Evolutionary conservation across 495 filamentous ascomycete genomes (phyloP).

Genomic region (Aspergillus nidulans): DNA sequence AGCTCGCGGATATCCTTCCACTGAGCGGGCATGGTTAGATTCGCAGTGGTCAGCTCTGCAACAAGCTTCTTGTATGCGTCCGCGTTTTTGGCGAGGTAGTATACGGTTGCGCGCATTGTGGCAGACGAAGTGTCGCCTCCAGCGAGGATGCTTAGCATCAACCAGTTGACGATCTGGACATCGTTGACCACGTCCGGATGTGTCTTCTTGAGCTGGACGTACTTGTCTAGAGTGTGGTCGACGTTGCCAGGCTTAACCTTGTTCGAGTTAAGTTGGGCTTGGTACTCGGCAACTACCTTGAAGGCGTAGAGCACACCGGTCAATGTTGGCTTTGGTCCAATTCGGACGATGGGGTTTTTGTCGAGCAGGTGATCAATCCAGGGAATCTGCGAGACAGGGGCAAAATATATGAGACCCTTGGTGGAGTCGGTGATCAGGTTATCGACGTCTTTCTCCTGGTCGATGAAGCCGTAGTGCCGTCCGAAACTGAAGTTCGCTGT

Average conservation of each 20-base stretch:
- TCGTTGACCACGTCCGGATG: slow-evolving; percentile 28
- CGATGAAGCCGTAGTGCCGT: slow-evolving; percentile 11
- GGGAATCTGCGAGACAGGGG: slow-evolving; percentile 30
- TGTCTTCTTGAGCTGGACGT: slow-evolving; percentile 29
- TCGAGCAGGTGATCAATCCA: slow-evolving; percentile 56
- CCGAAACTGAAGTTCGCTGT: slow-evolving; percentile 35
- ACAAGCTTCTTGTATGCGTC: slow-evolving; percentile 27
- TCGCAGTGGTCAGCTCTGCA: slow-evolving; percentile 21
- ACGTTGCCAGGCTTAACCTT: slow-evolving; percentile 14
- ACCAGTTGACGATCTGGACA: slow-evolving; percentile 29
- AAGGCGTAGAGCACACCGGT: slow-evolving; percentile 24
- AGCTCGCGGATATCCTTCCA: slow-evolving; percentile 40
- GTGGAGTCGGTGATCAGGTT: slow-evolving; percentile 22
- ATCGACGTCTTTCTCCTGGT: slow-evolving; percentile 14
- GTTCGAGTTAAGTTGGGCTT: slow-evolving; percentile 19
- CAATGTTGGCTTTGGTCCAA: slow-evolving; percentile 20
- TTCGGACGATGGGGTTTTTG: slow-evolving; percentile 48
- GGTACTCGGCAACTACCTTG: slow-evolving; percentile 16
- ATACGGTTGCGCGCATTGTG: slow-evolving; percentile 37
- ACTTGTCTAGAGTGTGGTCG: slow-evolving; percentile 25
- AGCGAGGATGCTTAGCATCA: slow-evolving; percentile 39
- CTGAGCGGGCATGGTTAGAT: slow-evolving; percentile 28
- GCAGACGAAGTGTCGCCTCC: slow-evolving; percentile 39
- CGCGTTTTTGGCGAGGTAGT: slow-evolving; percentile 34
- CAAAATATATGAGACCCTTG: slow-evolving; percentile 31